These are phyloP conservation scores for Sugiyamaella japonica DNA, from an alignment of 1,139 yeast species.

Conservation along the genomic window DNA sequence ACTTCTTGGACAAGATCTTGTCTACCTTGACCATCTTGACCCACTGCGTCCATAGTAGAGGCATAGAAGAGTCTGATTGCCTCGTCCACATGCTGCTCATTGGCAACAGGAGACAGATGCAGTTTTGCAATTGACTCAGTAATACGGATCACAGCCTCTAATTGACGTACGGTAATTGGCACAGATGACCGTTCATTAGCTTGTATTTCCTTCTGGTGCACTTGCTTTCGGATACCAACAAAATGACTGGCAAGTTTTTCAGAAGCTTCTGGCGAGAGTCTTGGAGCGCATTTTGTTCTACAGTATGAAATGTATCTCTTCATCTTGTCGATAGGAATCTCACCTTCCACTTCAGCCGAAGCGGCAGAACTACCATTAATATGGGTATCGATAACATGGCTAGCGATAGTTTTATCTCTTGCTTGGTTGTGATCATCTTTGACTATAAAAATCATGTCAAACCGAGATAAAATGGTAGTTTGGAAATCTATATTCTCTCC, in stretches of 20 bases:
- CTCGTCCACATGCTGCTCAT: conserved; percentile 89
- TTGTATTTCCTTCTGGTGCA: conserved; percentile 76
- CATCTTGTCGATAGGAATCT: conserved; percentile 87
- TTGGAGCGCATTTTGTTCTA: conserved; percentile 87
- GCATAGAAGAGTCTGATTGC: conserved; percentile 93
- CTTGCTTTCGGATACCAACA: conserved; percentile 82
- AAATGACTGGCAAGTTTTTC: conserved; percentile 92
- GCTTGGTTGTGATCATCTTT: conserved; percentile 90
- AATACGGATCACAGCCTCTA: conserved; percentile 95
- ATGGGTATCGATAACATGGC: conserved; percentile 93
- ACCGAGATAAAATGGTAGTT: conserved; percentile 93
- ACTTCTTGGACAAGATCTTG: conserved; percentile 66
- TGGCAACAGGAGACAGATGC: conserved; percentile 78
- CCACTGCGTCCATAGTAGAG: conserved; percentile 97
- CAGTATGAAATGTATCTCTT: conserved; percentile 90
- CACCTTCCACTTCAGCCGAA: conserved; percentile 64
- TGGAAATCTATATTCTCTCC: conserved; percentile 98
- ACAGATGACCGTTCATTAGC: conserved; percentile 90
- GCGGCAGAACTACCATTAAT: conserved; percentile 64
- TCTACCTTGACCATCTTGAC: conserved; percentile 65
- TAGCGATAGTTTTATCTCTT: conserved; percentile 87
- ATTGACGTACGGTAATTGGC: conserved; percentile 96
- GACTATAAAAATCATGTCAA: conserved; percentile 97
- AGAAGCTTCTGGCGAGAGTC: conserved; percentile 85
- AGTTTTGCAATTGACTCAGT: conserved; percentile 92